Evolutionary conservation across 768 basidiomycete species (phyloP).

Genomic region (Ramaria rubella): DNA sequence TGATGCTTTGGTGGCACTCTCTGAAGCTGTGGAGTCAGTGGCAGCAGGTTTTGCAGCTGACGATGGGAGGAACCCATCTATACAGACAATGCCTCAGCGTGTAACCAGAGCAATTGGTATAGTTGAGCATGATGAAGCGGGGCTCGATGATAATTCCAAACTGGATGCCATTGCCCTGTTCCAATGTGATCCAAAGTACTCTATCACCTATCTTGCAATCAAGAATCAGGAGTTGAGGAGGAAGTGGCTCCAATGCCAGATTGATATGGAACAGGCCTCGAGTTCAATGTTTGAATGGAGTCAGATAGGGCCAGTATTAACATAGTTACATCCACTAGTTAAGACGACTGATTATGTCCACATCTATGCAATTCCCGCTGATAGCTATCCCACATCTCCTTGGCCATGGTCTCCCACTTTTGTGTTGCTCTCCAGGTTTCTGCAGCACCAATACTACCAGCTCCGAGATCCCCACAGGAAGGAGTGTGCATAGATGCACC

Average conservation of each 20-base stretch:
- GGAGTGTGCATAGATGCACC: constrained; percentile 1
- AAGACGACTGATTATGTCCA: neutral
- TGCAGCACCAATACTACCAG: neutral
- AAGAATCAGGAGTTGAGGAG: neutral
- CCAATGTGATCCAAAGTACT: neutral
- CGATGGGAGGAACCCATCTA: neutral
- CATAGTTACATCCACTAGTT: neutral
- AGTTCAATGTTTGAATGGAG: too few relatives aligned
- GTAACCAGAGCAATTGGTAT: neutral
- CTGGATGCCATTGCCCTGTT: neutral
- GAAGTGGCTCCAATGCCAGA: neutral
- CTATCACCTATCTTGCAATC: neutral
- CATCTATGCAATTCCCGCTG: constrained; percentile 14
- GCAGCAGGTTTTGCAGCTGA: neutral
- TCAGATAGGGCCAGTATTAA: neutral
- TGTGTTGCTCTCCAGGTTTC: constrained; percentile 14
- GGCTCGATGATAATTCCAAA: neutral
- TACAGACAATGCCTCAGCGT: neutral
- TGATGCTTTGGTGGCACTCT: neutral
- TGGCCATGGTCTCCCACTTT: constrained; percentile 23
- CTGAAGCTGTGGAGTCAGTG: neutral
- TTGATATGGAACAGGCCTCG: neutral
- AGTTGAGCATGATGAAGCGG: neutral
- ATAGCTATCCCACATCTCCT: constrained; percentile 28
- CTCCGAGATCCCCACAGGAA: neutral